A percentile compares a stretch with the other conserved stretches of the same genome.
Evolutionary conservation across 1,284 basidiomycete genomes (phyloP).

Genomic region (Heliocybe sulcata): DNA sequence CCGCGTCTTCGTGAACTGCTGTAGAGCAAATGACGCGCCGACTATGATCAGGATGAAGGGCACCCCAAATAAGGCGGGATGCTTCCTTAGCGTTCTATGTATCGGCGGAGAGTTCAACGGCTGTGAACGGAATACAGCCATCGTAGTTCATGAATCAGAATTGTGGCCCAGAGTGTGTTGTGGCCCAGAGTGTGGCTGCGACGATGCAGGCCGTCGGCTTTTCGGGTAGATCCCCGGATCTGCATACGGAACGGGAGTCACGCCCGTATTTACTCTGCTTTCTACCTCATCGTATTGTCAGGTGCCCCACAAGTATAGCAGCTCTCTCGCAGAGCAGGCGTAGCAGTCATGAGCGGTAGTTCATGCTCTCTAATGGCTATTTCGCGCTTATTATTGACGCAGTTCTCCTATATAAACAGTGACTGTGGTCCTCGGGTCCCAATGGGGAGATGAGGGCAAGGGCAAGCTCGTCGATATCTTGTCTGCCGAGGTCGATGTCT

Average conservation of each 20-base stretch:
- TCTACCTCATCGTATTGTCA: too few relatives aligned
- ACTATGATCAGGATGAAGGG: slow-evolving; percentile 88
- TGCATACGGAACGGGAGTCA: neutral
- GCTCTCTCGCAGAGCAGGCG: neutral
- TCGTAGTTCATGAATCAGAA: slow-evolving; percentile 16
- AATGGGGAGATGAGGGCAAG: slow-evolving; percentile 97
- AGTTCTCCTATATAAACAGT: slow-evolving; percentile 27
- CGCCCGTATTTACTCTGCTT: too few relatives aligned
- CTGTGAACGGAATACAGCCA: slow-evolving; percentile 55
- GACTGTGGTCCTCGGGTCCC: slow-evolving; percentile 78
- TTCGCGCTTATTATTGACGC: neutral
- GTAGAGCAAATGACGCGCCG: slow-evolving; percentile 80
- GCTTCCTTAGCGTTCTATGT: slow-evolving; percentile 39
- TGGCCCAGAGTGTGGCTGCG: neutral
- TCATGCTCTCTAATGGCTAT: neutral
- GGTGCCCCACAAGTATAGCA: neutral
- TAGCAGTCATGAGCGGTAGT: neutral
- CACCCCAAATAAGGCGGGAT: slow-evolving; percentile 75
- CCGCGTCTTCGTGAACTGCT: slow-evolving; percentile 82
- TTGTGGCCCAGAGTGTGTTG: neutral
- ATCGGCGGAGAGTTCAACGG: slow-evolving; percentile 39
- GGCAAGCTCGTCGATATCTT: slow-evolving; percentile 95
- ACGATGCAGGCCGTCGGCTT: neutral
- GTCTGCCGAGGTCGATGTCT: slow-evolving; percentile 84
- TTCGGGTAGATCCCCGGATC: neutral